Base-by-base conservation (phyloP, 441 rosid species). In the Erysimum cheiri region DNA sequence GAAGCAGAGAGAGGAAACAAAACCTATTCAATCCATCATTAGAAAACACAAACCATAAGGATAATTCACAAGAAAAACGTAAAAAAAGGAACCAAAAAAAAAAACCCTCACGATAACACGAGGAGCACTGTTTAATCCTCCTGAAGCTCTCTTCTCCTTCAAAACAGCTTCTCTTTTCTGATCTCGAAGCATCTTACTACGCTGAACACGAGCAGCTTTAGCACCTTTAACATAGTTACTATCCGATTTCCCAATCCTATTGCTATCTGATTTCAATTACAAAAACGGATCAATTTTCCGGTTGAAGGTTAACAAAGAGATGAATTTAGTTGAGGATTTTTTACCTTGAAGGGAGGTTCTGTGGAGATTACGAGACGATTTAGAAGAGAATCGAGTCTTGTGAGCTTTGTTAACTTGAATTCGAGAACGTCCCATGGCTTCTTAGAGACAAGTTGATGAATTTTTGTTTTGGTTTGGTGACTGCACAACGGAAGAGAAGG, bases 351-450 rank as follows among this genome's bases (percentile, higher is more conserved):
- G 76, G 14, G 94, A 78, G 8, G 90, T 84, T 77, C 80, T 90
- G 78, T 90, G 98, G 39, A 91, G 81, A 69, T 87, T 89, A n/a
- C 95, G 90, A 60, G 90, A 77, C 8, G 99, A 87, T 70, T 90
- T 95, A 61, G 97, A 80, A 28, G 93, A 70, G 72, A 88, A 88
- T 22, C 99, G 85, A 29, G 97, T 54, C 72, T 92, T 95, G 82
- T 95, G 99, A 59, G 94, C 24, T 72, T 95, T 95, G 70, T 95
- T 95, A 17, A 84, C 82, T 77, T 95, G 98, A 78, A 72, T 85
- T 77, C 93, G 85, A 70, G 97, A 84, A 5, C 87, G 84, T 70
- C 91, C 96, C 97, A 93, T 41, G 47, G 47, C 47, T 41, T 41
- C 47, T n/a, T 41, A 41, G 8, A 41, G 46, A n/a, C 15, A 14